Evolutionary conservation across 371 early-diverging fungal species (phyloP).

Genomic region (Blakeslea trispora): DNA sequence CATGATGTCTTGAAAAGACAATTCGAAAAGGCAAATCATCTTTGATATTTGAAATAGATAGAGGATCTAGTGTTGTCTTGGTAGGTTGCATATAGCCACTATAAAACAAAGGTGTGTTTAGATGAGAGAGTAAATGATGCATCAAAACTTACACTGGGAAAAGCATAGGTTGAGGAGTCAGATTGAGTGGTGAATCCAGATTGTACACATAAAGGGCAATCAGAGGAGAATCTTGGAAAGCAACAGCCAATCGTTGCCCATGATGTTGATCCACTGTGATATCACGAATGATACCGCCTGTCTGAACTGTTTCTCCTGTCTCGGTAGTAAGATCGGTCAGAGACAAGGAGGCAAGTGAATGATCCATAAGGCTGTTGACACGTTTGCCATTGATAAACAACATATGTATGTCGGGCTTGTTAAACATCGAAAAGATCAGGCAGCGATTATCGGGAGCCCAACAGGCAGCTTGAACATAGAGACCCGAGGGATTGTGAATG

Average conservation of each 20-base stretch:
- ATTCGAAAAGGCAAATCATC: slow-evolving; percentile 24
- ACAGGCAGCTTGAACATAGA: slow-evolving; percentile 49
- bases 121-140: not conserved
- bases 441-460: slow-evolving; percentile 46
- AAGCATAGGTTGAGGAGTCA: slow-evolving; percentile 20
- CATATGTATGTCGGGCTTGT: slow-evolving; percentile 36
- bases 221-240: slow-evolving; percentile 28
- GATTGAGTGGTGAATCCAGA: slow-evolving; percentile 14
- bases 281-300: slow-evolving; percentile 34
- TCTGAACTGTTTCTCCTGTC: not conserved
- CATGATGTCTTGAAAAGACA: slow-evolving; percentile 21
- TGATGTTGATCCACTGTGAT: slow-evolving; percentile 31
- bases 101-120: not conserved
- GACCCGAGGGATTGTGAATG: slow-evolving; percentile 40
- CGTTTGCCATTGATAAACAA: slow-evolving; percentile 23
- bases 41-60: slow-evolving; percentile 5
- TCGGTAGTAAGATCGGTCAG: not conserved
- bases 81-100: slow-evolving; percentile 45
- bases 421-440: slow-evolving; percentile 41
- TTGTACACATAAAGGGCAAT: slow-evolving; percentile 31
- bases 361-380: slow-evolving; percentile 14
- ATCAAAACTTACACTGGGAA: slow-evolving; percentile 27
- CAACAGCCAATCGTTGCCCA: slow-evolving; percentile 37
- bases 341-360: slow-evolving; percentile 13
- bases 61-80: slow-evolving; percentile 1